Evolutionary conservation across 768 basidiomycete species (phyloP).

Genomic region (Pilatotrama ljubarskyi): DNA sequence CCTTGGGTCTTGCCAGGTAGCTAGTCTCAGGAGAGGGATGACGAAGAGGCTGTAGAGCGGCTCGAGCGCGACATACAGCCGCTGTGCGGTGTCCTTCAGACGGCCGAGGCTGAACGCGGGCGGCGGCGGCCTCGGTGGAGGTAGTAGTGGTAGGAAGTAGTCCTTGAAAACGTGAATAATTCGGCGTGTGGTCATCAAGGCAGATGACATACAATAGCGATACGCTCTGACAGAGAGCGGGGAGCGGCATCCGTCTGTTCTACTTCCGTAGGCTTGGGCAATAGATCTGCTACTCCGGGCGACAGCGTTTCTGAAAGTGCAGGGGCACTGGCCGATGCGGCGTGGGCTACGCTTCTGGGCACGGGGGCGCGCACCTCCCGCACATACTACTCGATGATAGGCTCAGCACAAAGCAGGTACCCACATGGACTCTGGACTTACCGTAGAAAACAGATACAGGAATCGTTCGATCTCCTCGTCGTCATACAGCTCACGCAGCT

Average conservation of each 20-base stretch:
- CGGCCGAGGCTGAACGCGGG: conserved; percentile 57
- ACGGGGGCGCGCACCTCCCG: conserved; percentile 49
- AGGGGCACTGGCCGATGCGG: conserved; percentile 17
- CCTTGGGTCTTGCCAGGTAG: conserved; percentile 54
- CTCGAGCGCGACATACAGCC: conserved; percentile 54
- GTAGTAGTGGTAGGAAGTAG: conserved; percentile 50
- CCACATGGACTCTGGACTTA: conserved; percentile 32
- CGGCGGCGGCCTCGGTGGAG: conserved; percentile 38
- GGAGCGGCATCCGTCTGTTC: conserved; percentile 9
- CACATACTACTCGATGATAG: conserved; percentile 47
- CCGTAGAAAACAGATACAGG: conserved; percentile 59
- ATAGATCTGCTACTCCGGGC: neutral
- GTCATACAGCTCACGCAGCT: conserved; percentile 61
- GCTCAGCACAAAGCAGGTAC: too few species aligned
- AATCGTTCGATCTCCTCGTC: conserved; percentile 65
- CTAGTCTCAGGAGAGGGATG: conserved; percentile 40
- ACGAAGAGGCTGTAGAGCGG: conserved; percentile 52
- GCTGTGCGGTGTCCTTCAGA: conserved; percentile 49
- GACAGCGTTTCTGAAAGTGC: neutral
- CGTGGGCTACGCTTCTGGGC: neutral
- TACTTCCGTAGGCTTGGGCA: conserved; percentile 6
- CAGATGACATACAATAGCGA: conserved; percentile 9
- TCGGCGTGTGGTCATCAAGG: neutral
- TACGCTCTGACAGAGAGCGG: conserved; percentile 24
- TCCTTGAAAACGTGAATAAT: conserved; percentile 19